Evolutionary conservation across 805 yeast genomes (phyloP), one percentile per base, ranked within the genome.

Genomic region (Ogataea haglerorum): DNA sequence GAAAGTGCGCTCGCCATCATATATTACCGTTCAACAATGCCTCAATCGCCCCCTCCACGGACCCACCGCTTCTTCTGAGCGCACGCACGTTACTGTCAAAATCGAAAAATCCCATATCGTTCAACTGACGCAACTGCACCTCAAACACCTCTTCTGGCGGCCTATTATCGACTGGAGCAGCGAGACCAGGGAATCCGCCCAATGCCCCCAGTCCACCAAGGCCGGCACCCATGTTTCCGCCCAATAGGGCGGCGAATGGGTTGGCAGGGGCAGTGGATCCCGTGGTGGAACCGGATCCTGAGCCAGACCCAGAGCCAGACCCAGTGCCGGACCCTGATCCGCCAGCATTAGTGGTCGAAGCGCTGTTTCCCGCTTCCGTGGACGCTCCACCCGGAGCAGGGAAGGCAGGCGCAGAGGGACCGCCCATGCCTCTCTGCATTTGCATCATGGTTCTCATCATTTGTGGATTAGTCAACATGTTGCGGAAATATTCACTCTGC

Each of bases 1-100:
- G n/a, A 14, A 18, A 27, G 12, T 10, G 15, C 30, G 10, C 15
- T 7, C 15, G 15, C 14, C 17, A 18, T 27, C 60, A 77, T 30
- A 75, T 72, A 41, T 67, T 65, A 19, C 85, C 85, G 46, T 74
- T 83, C 43, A 90, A 72, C 53, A 90, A 68, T 39, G 87, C 85
- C 63, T 91, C 97, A 37, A 91, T 72, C 9, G 99, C 99, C 33
- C 97, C 97, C 67, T 91, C 96, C 18, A 91, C 97, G 48, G 90
- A 86, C 7, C 99, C 99, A 24, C 99, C 99, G 40, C 91, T 80
- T 66, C 98, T 80, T 68, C 97, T 80, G 54, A 93, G 73, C 2
- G 98, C 98, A 21, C 80, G 81, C 17, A 93, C 89, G 58, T 93
- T 93, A 52, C 86, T 75, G 52, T 91, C 98, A 59, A 91, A 91